Evolutionary conservation across 2,329 filamentous ascomycete species (phyloP), one percentile per base, ranked within the genome.

Genomic region (Zelopaecilomyces penicillatus): DNA sequence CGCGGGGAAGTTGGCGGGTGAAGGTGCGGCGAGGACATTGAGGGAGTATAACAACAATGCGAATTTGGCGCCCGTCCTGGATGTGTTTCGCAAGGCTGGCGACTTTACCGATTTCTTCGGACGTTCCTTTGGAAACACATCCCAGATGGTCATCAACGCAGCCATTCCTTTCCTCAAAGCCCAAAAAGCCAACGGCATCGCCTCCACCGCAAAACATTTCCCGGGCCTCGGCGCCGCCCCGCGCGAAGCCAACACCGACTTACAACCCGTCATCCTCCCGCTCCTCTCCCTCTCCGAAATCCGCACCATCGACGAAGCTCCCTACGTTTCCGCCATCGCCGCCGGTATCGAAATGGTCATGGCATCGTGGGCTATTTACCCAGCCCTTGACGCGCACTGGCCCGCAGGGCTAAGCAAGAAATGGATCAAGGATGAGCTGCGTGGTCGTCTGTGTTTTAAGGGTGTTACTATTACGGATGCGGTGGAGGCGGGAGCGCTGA

Each of bases 381-480:
- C 50, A 3, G 48, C 51, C 33, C 41, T 53, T 6, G 51, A 53
- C 41, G 41, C 27, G n/a, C 29, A 39, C 5, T 19, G 19, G 19
- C 51, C 49, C 28, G 50, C 51, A n/a, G 52, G 52, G 27, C 45
- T 54, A 8, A 51, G 50, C 45, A 42, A 44, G 33, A 46, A 42
- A 30, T 54, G 50, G 48, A 41, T 52, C 26, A 41, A 49, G 47
- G 45, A 46, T 19, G 44, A 50, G 45, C 52, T 52, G 30, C 50
- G 52, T 32, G 45, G 45, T 4, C 44, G 45, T n/a, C 37, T 53
- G 8, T 43, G 48, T 5, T 54, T 52, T 32, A 12, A 41, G 12
- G 50, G 50, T 9, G 50, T 54, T 30, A 52, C 52, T 7, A 46
- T 52, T 9, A 49, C 50, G 4, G 52, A 54, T 11, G 50, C 52